Conservation (phyloP, 2,329 filamentous ascomycete species). For the Penicillium hesseltinei region DNA sequence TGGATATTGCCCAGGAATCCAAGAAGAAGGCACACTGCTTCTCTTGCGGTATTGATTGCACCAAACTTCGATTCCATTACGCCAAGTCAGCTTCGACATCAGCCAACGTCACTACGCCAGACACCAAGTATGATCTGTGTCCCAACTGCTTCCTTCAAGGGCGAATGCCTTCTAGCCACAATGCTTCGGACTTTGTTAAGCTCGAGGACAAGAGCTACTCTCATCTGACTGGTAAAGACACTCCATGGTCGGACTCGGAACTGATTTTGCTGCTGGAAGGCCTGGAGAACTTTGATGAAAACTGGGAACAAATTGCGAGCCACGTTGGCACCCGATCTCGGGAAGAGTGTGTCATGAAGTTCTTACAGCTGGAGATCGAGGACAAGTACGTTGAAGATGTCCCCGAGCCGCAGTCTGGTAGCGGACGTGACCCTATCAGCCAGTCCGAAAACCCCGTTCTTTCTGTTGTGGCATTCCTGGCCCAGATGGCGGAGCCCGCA, state of each 20-base stretch:
- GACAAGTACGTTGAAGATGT: conserved; percentile 92
- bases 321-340: conserved; percentile 87
- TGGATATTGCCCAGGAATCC: conserved; percentile 61
- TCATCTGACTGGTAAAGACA: conserved; percentile 74
- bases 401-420: conserved; percentile 64
- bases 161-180: conserved; percentile 76
- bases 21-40: conserved; percentile 75
- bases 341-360: conserved; percentile 96
- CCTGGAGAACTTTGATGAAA: conserved; percentile 88
- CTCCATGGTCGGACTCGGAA: conserved; percentile 88
- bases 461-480: conserved; percentile 92
- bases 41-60: conserved; percentile 89
- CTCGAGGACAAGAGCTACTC: conserved; percentile 85
- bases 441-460: conserved; percentile 95
- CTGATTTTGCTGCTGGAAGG: conserved; percentile 85
- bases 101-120: conserved; percentile 53
- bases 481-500: conserved; percentile 82
- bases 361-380: conserved; percentile 93
- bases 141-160: conserved; percentile 85
- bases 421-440: conserved; percentile 82
- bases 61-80: conserved; percentile 67
- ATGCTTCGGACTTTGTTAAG: conserved; percentile 77
- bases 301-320: conserved; percentile 90
- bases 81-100: conserved; percentile 61
- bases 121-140: conserved; percentile 81